Evolutionary conservation across 1,284 basidiomycete species (phyloP), one percentile per base, ranked within the genome.

Genomic region (Phellinidium pouzarii): DNA sequence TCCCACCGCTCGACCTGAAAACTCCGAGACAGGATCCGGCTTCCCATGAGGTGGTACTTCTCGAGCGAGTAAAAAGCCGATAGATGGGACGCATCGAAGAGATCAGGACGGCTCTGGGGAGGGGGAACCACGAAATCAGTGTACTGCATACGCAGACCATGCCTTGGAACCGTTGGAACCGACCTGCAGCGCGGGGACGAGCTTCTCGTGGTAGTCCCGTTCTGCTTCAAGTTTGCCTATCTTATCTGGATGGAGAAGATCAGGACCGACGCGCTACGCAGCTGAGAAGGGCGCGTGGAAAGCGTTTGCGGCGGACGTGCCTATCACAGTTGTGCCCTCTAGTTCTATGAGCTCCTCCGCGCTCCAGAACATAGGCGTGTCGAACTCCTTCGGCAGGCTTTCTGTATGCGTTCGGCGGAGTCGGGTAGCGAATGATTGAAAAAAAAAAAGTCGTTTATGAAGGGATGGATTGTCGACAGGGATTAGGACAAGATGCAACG

Each of bases 351-450:
- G 68, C 52, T 97, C 91, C 1, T 76, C 74, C 1, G 78, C 74
- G 26, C 64, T 69, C 96, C 95, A 99, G 66, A 97, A 96, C 91
- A 99, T 98, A 1, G 94, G 92, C 0, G 94, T 95, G 59, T 87
- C 78, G 64, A 99, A 99, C 7, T 60, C 57, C 1, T 64, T 71
- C 0, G 95, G 94, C 61, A 97, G 75, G 31, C 71, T 74, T 26
- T 68, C 82, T 86, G 58, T 8, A 14, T 8, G 31, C 31, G 6
- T 14, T n/a, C 31, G 14, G 31, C 31, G 31, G 14, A 3, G n/a
- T n/a, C n/a, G n/a, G n/a, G n/a, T n/a, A n/a, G n/a, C n/a, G n/a
- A n/a, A n/a, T n/a, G n/a, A n/a, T n/a, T n/a, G n/a, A n/a, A n/a
- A n/a, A n/a, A n/a, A n/a, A n/a, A n/a, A n/a, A n/a, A n/a, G n/a